A percentile compares a stretch with the other conserved stretches of the same genome.
phyloP scores from a whole-genome alignment of 495 filamentous ascomycete species.

The Aspergillus avenaceus region DNA sequence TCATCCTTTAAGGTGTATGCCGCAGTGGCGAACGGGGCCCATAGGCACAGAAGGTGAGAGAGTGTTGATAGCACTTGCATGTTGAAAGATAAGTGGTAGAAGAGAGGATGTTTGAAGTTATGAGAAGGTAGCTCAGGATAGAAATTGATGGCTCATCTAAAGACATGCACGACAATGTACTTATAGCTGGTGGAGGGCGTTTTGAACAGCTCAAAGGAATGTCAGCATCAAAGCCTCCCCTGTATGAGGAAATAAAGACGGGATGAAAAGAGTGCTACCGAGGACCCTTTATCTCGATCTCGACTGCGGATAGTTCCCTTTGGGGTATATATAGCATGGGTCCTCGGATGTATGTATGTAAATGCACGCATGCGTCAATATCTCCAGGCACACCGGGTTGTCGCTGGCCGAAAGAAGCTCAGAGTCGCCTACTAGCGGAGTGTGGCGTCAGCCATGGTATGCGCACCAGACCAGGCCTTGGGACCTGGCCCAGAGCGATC shows the following conservation, averaged over 20 bases:
- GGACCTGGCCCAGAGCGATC: slow-evolving; percentile 21
- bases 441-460: slow-evolving; percentile 15
- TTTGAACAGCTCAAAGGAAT: background rate
- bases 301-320: too few relatives aligned
- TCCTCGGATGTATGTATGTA: background rate
- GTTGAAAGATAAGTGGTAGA: slow-evolving; percentile 11
- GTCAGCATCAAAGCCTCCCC: background rate
- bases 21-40: slow-evolving; percentile 39
- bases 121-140: background rate
- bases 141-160: background rate
- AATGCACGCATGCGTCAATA: background rate
- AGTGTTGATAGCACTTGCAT: slow-evolving; percentile 43
- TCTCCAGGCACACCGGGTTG: background rate
- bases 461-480: slow-evolving; percentile 33
- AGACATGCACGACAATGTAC: background rate
- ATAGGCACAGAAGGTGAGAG: slow-evolving; percentile 33
- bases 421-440: slow-evolving; percentile 1
- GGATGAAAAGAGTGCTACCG: background rate
- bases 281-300: background rate
- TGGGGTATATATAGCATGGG: background rate
- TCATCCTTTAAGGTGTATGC: slow-evolving; percentile 47
- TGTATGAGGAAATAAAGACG: background rate
- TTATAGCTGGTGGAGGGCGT: background rate
- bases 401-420: background rate
- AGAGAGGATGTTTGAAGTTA: background rate